Evolutionary conservation across 306 rosid species (phyloP), one percentile per base, ranked within the genome.

Genomic region (Acacia acuminata): DNA sequence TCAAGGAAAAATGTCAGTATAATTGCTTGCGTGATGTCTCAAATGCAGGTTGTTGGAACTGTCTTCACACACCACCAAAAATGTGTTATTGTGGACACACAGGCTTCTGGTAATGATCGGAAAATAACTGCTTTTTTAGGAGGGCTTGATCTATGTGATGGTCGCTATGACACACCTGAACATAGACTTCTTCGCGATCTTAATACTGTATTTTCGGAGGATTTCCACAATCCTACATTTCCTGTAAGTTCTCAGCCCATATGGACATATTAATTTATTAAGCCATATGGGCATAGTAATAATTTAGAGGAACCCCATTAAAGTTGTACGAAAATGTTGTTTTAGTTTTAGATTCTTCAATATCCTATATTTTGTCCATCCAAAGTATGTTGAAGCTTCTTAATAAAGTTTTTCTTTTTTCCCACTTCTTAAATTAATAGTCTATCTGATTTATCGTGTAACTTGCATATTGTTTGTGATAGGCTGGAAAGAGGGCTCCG

Each of bases 141-240:
- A 84, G 99, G 99, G 77, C 90, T 96, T 81, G 98, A 96, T 87
- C 82, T 94, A 22, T 96, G 99, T 86, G 97, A 94, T 82, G 99
- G 98, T 79, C 97, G 99, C n/a, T 96, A 94, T 73, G 99, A 94
- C 84, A 96, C 99, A 10, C 98, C 99, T 5, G 89, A 94, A 86
- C 99, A 96, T 88, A 90, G 97, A 32, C 89, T 96, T 40, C 90
- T 92, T 83, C 96, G 67, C 56, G 90, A 81, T 82, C 94, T 94
- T 56, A 80, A 88, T 82, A 89, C 94, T 83, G 88, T 87, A 34
- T 94, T 88, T 79, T 3, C 64, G 47, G 94, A 81, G 48, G 98
- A 96, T 88, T 92, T 87, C 85, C 98, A 90, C 83, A 90, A 96
- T 74, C 97, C 97, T 74, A 91, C 97, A 27, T 80, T 88, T 87